Conservation (phyloP, 345 rosid genomes). For the Brassica rapa region DNA sequence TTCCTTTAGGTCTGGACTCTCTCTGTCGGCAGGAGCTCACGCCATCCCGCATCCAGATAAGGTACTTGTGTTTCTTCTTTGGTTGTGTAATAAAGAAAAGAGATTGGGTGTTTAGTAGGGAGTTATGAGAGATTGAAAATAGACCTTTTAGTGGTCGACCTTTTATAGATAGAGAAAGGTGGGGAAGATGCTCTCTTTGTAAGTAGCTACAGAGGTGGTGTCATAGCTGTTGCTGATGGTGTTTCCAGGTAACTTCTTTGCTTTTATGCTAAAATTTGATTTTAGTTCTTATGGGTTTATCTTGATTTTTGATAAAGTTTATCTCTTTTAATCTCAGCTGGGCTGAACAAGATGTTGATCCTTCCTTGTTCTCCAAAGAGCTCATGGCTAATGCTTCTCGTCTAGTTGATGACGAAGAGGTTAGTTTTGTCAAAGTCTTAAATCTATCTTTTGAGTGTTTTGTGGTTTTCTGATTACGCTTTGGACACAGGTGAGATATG, state of each 20-base stretch:
- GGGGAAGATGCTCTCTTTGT: constrained; percentile 89
- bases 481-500: constrained; percentile 60
- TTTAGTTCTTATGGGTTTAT: neutral
- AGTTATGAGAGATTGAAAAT: constrained; percentile 13
- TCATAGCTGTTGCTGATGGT: constrained; percentile 89
- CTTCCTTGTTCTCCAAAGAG: neutral
- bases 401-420: neutral
- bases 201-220: constrained; percentile 57
- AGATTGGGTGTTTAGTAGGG: neutral
- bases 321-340: neutral
- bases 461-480: neutral
- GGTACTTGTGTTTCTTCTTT: constrained; percentile 1
- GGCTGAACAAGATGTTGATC: neutral
- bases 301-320: neutral
- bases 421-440: neutral
- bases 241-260: constrained; percentile 48
- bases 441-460: neutral
- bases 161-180: constrained; percentile 38
- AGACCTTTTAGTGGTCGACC: neutral
- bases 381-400: neutral
- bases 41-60: neutral
- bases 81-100: neutral
- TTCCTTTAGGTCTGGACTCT: constrained; percentile 48
- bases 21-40: constrained; percentile 54
- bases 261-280: too few species aligned